A percentile compares a stretch with the other conserved stretches of the same genome.
These are phyloP conservation scores for Madurella mycetomatis DNA, from an alignment of 2,329 filamentous ascomycete species.

Conservation along the genomic window DNA sequence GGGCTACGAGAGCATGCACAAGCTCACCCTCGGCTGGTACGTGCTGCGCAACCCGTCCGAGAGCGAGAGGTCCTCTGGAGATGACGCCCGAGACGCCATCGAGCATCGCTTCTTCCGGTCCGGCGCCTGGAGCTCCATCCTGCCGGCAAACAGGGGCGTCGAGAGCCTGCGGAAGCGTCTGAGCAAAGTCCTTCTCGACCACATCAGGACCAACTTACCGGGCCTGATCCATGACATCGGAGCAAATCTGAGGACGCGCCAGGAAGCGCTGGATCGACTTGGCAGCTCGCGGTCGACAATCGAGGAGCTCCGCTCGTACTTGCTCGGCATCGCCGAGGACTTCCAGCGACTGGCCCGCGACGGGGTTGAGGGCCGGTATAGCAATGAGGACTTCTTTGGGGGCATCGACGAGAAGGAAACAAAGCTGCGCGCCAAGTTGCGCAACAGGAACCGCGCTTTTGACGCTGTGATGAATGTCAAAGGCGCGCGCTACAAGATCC, in stretches of 20 bases:
- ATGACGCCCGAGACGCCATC: slow-evolving; percentile 17
- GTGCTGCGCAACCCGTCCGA: slow-evolving; percentile 39
- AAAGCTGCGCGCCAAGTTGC: slow-evolving; percentile 3
- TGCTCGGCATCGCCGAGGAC: slow-evolving; percentile 34
- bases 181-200: slow-evolving; percentile 32
- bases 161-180: slow-evolving; percentile 35
- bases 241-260: slow-evolving; percentile 12
- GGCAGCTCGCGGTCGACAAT: slow-evolving; percentile 19
- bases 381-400: slow-evolving; percentile 35
- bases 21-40: slow-evolving; percentile 33
- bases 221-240: slow-evolving; percentile 28
- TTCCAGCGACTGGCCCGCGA: slow-evolving; percentile 36
- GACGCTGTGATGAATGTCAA: background rate
- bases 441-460: slow-evolving; percentile 6
- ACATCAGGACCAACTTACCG: slow-evolving; percentile 30
- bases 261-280: slow-evolving; percentile 1
- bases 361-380: slow-evolving; percentile 39
- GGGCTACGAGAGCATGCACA: slow-evolving; percentile 27
- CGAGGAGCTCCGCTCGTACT: slow-evolving; percentile 30
- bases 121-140: slow-evolving; percentile 28
- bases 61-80: slow-evolving; percentile 10
- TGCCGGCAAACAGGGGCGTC: slow-evolving; percentile 32
- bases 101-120: slow-evolving; percentile 21
- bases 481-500: slow-evolving; percentile 4
- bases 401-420: background rate